Conservation (phyloP, 371 early-diverging fungal species). For the Entomophthora muscae region DNA sequence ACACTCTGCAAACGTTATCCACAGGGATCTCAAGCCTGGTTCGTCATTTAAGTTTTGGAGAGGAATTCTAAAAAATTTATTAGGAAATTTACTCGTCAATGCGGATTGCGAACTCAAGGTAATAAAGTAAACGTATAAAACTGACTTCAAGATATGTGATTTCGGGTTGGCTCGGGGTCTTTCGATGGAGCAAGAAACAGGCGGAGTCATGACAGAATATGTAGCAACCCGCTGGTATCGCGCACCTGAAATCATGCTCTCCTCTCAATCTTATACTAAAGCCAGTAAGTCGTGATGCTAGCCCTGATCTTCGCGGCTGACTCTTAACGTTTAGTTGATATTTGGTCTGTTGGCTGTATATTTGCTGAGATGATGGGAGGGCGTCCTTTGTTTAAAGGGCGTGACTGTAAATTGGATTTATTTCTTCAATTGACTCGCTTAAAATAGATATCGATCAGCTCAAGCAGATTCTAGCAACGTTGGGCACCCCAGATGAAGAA, state of each 20-base stretch:
- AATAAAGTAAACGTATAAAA: background rate
- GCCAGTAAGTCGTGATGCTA: constrained; percentile 47
- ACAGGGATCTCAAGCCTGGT: constrained; percentile 95
- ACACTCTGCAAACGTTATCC: constrained; percentile 96
- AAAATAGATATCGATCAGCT: constrained; percentile 84
- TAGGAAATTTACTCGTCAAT: constrained; percentile 82
- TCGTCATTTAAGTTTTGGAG: constrained; percentile 4
- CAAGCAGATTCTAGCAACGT: constrained; percentile 88
- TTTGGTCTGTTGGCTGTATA: constrained; percentile 97
- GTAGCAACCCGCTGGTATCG: constrained; percentile 98
- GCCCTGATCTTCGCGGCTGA: background rate
- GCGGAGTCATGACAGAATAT: constrained; percentile 90
- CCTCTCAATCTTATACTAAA: constrained; percentile 83
- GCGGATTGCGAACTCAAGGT: constrained; percentile 90
- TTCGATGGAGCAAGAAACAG: constrained; percentile 55
- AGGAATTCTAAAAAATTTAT: background rate
- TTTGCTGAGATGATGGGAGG: constrained; percentile 92
- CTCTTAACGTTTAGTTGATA: constrained; percentile 43
- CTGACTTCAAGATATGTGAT: constrained; percentile 53
- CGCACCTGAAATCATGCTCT: constrained; percentile 95
- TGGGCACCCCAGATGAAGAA: constrained; percentile 96
- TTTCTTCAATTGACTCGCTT: background rate
- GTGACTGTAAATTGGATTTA: constrained; percentile 44
- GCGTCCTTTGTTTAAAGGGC: constrained; percentile 74
- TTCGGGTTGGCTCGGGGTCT: constrained; percentile 89